phyloP scores from a whole-genome alignment of 495 filamentous ascomycete species.

The Neurospora africana region DNA sequence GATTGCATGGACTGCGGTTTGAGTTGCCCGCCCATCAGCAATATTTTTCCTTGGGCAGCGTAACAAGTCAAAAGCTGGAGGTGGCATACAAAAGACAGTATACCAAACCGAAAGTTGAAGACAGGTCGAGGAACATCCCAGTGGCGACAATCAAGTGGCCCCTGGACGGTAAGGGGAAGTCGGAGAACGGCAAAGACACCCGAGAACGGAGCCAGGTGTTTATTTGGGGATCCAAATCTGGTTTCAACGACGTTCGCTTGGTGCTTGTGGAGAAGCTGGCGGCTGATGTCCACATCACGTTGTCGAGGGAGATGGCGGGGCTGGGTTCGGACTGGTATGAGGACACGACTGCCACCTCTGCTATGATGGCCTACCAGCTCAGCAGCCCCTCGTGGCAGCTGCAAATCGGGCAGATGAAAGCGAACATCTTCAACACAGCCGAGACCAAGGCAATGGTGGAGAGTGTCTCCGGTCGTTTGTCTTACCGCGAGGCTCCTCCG shows the following conservation, averaged over 20 bases:
- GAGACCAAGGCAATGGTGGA: neutral
- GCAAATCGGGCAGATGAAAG: neutral
- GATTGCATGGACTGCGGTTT: neutral
- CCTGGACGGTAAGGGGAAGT: neutral
- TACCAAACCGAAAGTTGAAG: neutral
- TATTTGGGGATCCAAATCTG: neutral
- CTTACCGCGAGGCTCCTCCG: neutral
- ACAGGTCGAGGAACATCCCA: neutral
- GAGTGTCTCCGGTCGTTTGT: neutral
- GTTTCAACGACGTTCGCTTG: neutral
- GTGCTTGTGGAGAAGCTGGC: neutral
- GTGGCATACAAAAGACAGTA: neutral
- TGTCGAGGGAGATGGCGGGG: neutral
- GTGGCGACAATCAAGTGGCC: neutral
- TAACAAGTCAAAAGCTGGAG: neutral
- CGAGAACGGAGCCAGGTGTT: neutral
- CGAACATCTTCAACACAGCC: neutral
- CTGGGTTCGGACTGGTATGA: neutral
- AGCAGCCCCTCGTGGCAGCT: neutral
- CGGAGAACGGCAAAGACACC: neutral
- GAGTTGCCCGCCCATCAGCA: conserved; percentile 25
- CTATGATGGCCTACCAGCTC: conserved; percentile 20
- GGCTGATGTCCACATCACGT: neutral
- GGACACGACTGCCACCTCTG: conserved; percentile 9
- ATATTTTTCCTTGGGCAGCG: conserved; percentile 11